phyloP scores from a whole-genome alignment of 306 rosid genomes.

The Quillaja saponaria region DNA sequence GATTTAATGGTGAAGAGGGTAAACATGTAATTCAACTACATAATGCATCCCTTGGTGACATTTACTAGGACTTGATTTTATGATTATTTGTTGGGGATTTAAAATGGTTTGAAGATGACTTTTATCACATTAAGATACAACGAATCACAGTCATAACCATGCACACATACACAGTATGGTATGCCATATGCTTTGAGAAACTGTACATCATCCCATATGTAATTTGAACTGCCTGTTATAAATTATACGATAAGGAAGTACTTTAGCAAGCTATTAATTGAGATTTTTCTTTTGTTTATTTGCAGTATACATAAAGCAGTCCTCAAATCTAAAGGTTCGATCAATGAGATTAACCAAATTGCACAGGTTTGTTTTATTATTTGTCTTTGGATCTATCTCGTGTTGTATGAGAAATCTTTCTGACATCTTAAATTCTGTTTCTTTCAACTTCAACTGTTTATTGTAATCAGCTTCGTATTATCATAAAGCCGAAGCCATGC shows the following conservation, averaged over 20 bases:
- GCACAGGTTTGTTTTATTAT: constrained; percentile 73
- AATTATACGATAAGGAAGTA: constrained; percentile 18
- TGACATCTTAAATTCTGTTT: constrained; percentile 31
- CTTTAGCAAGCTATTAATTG: constrained; percentile 23
- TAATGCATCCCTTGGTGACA: not conserved
- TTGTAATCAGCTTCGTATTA: constrained; percentile 76
- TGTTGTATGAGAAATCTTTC: constrained; percentile 25
- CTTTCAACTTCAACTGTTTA: constrained; percentile 36
- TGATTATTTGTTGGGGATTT: not conserved
- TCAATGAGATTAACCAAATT: constrained; percentile 87
- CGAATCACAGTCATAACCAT: not conserved
- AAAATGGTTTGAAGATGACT: not conserved
- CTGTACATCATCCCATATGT: not conserved
- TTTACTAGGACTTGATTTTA: not conserved
- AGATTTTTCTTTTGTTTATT: constrained; percentile 31
- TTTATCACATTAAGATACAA: not conserved
- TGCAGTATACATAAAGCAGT: constrained; percentile 83
- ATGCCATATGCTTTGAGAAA: not conserved
- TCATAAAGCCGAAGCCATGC: constrained; percentile 82
- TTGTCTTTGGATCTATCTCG: constrained; percentile 28
- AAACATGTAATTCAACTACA: not conserved
- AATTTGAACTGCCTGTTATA: constrained; percentile 14
- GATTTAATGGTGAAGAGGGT: not conserved
- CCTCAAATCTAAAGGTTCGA: constrained; percentile 74
- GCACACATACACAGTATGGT: not conserved